phyloP scores from a whole-genome alignment of 2,329 filamentous ascomycete genomes.

The Fusarium cyanostomum region DNA sequence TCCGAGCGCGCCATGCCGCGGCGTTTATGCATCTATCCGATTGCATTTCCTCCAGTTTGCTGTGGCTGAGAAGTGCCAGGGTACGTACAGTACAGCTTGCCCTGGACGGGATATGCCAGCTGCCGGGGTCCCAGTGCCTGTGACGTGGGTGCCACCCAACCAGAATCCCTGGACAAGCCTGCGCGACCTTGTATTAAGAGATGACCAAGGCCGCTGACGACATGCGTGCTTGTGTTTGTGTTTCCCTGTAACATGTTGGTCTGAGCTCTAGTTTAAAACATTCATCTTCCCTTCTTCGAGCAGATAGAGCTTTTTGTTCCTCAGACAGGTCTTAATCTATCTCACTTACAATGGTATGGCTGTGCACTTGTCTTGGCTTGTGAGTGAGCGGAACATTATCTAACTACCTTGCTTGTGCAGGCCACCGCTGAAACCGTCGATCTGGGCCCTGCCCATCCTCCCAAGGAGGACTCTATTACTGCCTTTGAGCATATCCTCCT shows the following conservation, averaged over 20 bases:
- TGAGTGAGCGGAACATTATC: conserved; percentile 1
- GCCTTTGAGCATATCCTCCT: conserved; percentile 59
- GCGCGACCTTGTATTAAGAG: conserved; percentile 27
- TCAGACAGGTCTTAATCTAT: background rate
- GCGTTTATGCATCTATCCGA: conserved; percentile 35
- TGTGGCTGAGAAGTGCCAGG: conserved; percentile 5
- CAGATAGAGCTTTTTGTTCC: background rate
- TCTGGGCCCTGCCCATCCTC: conserved; percentile 57
- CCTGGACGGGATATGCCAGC: background rate
- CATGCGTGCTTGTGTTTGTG: conserved; percentile 23
- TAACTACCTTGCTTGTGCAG: conserved; percentile 40
- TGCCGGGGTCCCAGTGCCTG: conserved; percentile 23
- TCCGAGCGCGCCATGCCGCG: conserved; percentile 20
- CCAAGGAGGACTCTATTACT: conserved; percentile 60
- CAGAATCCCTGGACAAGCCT: conserved; percentile 18
- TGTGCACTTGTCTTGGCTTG: background rate
- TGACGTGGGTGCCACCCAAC: conserved; percentile 34
- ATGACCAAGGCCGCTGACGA: conserved; percentile 36
- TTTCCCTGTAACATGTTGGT: conserved; percentile 16
- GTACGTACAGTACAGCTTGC: background rate
- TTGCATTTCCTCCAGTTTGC: conserved; percentile 3
- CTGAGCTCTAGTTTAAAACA: conserved; percentile 13
- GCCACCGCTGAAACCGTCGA: conserved; percentile 64
- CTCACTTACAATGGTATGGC: conserved; percentile 30
- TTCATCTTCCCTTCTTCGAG: background rate